Conservation (phyloP, 768 basidiomycete species). For the Tremella mesenterica region DNA sequence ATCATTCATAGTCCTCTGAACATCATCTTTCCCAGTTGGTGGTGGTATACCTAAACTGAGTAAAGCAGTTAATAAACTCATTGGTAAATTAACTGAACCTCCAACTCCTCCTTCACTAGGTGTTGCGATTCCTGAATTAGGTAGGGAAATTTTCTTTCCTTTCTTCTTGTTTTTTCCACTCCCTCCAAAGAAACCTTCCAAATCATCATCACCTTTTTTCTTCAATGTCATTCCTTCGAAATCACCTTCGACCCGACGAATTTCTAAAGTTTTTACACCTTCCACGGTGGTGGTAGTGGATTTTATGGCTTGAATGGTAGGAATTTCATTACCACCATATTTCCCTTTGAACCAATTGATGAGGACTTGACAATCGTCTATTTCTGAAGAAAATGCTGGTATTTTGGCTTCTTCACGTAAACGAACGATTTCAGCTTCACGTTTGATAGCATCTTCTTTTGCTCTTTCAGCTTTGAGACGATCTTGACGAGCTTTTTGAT, state of each 20-base stretch:
- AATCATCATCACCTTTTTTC: conserved; percentile 84
- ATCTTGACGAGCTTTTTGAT: conserved; percentile 74
- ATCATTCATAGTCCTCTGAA: conserved; percentile 76
- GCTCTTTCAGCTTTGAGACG: conserved; percentile 68
- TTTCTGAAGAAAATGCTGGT: conserved; percentile 84
- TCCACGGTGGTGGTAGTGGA: conserved; percentile 21
- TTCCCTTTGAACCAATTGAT: conserved; percentile 44
- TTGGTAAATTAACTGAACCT: conserved; percentile 59
- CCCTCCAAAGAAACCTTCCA: conserved; percentile 47
- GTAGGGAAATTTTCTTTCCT: conserved; percentile 48
- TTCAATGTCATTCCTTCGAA: conserved; percentile 68
- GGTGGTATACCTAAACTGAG: conserved; percentile 82
- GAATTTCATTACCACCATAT: conserved; percentile 37
- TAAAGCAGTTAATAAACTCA: conserved; percentile 79
- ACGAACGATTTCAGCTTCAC: conserved; percentile 67
- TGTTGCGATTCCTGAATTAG: conserved; percentile 24
- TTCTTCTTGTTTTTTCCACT: conserved; percentile 53
- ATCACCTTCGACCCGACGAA: conserved; percentile 70
- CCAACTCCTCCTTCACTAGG: conserved; percentile 40
- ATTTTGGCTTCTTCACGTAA: conserved; percentile 80
- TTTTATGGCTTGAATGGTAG: conserved; percentile 29
- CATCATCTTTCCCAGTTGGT: conserved; percentile 65
- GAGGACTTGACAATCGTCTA: conserved; percentile 71
- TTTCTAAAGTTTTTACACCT: conserved; percentile 58
- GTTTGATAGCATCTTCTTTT: conserved; percentile 61